phyloP scores from a whole-genome alignment of 1,139 yeast genomes.

The Geotrichum phurueaensis region DNA sequence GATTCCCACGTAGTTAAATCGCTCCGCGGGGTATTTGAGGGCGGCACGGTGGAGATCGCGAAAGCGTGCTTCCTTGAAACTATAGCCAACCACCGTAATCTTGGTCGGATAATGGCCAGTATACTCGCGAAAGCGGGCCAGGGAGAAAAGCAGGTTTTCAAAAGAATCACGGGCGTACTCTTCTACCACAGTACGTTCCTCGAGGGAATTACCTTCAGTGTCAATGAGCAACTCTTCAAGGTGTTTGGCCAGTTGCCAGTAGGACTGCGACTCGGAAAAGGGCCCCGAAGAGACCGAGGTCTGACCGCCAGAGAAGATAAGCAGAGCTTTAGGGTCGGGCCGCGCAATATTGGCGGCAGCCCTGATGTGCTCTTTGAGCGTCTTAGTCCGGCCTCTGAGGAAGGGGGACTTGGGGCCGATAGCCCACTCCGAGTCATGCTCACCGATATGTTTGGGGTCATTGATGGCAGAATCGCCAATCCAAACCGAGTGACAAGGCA shows the following conservation, averaged over 20 bases:
- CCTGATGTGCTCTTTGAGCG: constrained; percentile 59
- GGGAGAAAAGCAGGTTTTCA: constrained; percentile 64
- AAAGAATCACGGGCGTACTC: constrained; percentile 77
- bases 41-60: constrained; percentile 51
- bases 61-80: constrained; percentile 61
- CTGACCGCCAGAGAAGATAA: constrained; percentile 68
- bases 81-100: constrained; percentile 64
- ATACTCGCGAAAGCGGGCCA: constrained; percentile 51
- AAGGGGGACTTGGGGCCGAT: constrained; percentile 31
- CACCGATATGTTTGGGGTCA: constrained; percentile 18
- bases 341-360: constrained; percentile 35
- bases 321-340: constrained; percentile 30
- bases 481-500: constrained; percentile 73
- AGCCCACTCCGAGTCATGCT: constrained; percentile 36
- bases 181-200: constrained; percentile 44
- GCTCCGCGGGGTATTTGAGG: constrained; percentile 37
- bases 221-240: constrained; percentile 9
- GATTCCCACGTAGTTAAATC: constrained; percentile 51
- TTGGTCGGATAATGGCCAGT: constrained; percentile 44
- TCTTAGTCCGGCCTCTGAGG: constrained; percentile 46
- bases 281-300: constrained; percentile 52
- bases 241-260: constrained; percentile 16
- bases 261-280: constrained; percentile 49
- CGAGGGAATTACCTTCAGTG: constrained; percentile 17
- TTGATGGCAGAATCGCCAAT: constrained; percentile 25